Evolutionary conservation across 768 basidiomycete genomes (phyloP).

Genomic region (Hydnomerulius pinastri): DNA sequence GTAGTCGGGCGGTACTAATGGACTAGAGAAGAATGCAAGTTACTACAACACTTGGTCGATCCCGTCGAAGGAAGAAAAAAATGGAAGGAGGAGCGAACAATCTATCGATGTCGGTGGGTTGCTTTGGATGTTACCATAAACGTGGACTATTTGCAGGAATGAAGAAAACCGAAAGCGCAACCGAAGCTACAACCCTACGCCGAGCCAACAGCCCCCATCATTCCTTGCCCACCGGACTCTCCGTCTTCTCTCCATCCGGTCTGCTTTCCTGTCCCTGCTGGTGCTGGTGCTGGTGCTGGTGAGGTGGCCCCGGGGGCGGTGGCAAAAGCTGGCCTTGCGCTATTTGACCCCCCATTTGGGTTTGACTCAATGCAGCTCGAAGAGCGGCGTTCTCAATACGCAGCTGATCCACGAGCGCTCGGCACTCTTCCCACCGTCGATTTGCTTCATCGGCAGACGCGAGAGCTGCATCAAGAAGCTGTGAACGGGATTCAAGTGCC

Average conservation of each 20-base stretch:
- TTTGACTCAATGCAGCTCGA: conserved; percentile 62
- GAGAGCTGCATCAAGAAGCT: conserved; percentile 82
- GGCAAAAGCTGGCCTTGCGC: conserved; percentile 28
- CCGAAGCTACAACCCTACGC: neutral
- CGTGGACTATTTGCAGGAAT: conserved; percentile 5
- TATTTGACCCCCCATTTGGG: conserved; percentile 36
- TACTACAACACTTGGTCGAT: conserved; percentile 15
- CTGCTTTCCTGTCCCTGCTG: conserved; percentile 22
- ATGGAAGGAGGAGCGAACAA: neutral
- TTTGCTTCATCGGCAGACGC: conserved; percentile 88
- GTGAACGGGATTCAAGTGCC: conserved; percentile 81
- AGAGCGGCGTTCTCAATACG: conserved; percentile 82
- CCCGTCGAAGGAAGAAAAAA: conserved; percentile 1
- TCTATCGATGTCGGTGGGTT: conserved; percentile 14
- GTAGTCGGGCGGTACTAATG: neutral
- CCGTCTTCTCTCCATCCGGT: conserved; percentile 29
- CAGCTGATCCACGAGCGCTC: conserved; percentile 85
- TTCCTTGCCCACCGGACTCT: conserved; percentile 26
- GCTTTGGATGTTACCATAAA: conserved; percentile 3
- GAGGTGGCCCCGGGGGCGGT: conserved; percentile 9
- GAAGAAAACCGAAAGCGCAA: neutral
- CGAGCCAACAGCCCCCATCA: conserved; percentile 7
- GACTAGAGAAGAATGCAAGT: neutral
- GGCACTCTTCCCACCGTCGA: conserved; percentile 87
- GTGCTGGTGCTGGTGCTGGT: conserved; percentile 18